These are phyloP conservation scores for Centella asiatica DNA, from an alignment of 129 eudicot genomes.

Conservation along the genomic window DNA sequence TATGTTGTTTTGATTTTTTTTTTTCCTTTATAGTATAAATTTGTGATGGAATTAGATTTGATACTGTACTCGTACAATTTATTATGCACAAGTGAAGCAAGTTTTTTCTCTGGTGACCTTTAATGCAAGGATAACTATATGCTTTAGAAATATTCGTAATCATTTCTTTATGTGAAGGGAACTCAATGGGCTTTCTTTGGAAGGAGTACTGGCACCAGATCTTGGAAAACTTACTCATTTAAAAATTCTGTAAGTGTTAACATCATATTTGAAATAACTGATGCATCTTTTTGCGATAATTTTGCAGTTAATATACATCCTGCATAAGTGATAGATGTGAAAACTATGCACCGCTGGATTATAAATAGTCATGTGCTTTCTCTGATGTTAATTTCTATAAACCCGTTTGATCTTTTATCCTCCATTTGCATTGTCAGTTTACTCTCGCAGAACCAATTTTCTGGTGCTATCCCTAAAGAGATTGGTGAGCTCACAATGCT, in stretches of 20 bases:
- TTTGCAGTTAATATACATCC: background rate
- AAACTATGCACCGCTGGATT: too few relatives aligned
- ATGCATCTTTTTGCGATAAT: background rate
- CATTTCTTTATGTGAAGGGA: conserved; percentile 37
- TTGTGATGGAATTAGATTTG: background rate
- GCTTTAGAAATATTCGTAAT: background rate
- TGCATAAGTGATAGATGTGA: background rate
- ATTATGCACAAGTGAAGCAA: background rate
- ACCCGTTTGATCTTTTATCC: background rate
- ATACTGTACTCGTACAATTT: background rate
- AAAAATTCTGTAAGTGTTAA: conserved; percentile 65
- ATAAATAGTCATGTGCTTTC: background rate
- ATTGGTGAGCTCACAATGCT: conserved; percentile 53
- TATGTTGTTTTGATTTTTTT: background rate
- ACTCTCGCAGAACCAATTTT: conserved; percentile 60
- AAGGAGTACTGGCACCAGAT: conserved; percentile 67
- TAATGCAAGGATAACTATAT: too few relatives aligned
- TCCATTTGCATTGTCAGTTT: conserved; percentile 28
- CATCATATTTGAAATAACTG: background rate
- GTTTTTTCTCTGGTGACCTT: background rate
- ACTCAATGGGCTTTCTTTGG: conserved; percentile 59
- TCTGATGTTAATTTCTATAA: background rate
- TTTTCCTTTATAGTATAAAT: background rate
- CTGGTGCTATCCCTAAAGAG: conserved; percentile 62
- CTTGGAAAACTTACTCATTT: conserved; percentile 68